Evolutionary conservation across 2,329 filamentous ascomycete genomes (phyloP), one percentile per base, ranked within the genome.

Genomic region (Trematosphaeria pertusa): DNA sequence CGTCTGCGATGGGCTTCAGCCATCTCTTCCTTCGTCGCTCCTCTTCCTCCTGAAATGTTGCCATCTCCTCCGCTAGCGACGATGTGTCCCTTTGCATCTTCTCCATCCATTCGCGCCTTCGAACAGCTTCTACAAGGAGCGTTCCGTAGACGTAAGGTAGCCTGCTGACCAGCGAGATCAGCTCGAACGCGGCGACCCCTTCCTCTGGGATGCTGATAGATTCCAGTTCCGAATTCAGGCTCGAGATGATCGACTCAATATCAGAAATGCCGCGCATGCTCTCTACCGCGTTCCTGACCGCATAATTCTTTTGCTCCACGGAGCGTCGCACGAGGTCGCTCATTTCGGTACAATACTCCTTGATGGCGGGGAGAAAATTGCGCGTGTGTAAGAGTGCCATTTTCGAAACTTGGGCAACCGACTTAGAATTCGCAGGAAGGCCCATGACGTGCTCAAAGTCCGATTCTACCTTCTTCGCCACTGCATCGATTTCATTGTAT

Each of bases 61-160:
- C 90, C 81, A 97, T 90, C 66, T 97, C 93, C 68, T 97, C 95
- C 19, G 91, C 91, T 19, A 99, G 76, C 0, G 88, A 90, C 2
- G 89, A 86, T 0, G 93, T 94, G 62, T 97, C 94, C 2, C 84
- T 82, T 66, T 88, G 90, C 70, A 97, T 87, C 72, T 96, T 96
- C 41, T 96, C 90, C 4, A 62, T 85, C 92, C 94, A 99, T 73
- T 97, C 92, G 24, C 86, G 86, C 17, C 94, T 86, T 46, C 89
- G 84, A 31, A 97, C 84, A 12, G 91, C 88, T 72, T 99, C 94
- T 3, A 90, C 83, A 15, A 96, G 77, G 48, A 96, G 88, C 2
- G 91, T 92, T 0, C 92, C 92, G 68, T 97, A 99, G 60, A 96
- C 86, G 46, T 88, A 87, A 0, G 94, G 94, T 21, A 97, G 81